Conservation (phyloP, 2,329 filamentous ascomycete genomes). For the Aspergillus neotritici region DNA sequence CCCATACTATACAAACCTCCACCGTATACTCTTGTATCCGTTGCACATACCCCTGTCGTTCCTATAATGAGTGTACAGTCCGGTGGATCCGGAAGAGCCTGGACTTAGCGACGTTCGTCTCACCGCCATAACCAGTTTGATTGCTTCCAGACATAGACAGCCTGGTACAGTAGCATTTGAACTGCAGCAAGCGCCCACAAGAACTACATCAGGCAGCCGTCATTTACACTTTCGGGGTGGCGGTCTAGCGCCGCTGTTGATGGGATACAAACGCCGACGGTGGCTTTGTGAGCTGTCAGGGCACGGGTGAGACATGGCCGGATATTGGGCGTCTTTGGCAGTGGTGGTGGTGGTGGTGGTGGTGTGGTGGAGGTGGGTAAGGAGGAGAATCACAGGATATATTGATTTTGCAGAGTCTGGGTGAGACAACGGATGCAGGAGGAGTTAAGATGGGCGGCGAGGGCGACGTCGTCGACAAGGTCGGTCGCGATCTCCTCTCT, state of each 20-base stretch:
- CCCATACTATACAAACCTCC: conserved; percentile 17
- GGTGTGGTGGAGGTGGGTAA: conserved; percentile 45
- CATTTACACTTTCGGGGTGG: conserved; percentile 69
- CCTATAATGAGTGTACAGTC: too few relatives aligned
- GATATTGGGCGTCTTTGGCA: conserved; percentile 68
- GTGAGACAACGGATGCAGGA: conserved; percentile 56
- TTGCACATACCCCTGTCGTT: too few relatives aligned
- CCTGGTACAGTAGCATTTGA: conserved; percentile 72
- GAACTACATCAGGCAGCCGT: conserved; percentile 75
- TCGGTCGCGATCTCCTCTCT: conserved; percentile 23
- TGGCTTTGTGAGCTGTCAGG: conserved; percentile 66
- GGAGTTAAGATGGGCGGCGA: conserved; percentile 60
- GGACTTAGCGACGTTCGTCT: conserved; percentile 58
- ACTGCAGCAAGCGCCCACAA: conserved; percentile 68
- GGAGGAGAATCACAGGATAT: conserved; percentile 69
- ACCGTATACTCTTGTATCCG: too few relatives aligned
- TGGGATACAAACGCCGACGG: conserved; percentile 65
- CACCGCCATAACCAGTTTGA: conserved; percentile 55
- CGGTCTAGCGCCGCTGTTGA: conserved; percentile 65
- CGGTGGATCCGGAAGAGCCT: too few relatives aligned
- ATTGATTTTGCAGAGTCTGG: conserved; percentile 65
- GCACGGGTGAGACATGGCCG: conserved; percentile 65
- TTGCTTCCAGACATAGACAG: conserved; percentile 63
- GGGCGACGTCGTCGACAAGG: conserved; percentile 51
- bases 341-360: conserved; percentile 26